These are phyloP conservation scores for Benincasa hispida DNA, from an alignment of 306 rosid species.

Conservation along the genomic window DNA sequence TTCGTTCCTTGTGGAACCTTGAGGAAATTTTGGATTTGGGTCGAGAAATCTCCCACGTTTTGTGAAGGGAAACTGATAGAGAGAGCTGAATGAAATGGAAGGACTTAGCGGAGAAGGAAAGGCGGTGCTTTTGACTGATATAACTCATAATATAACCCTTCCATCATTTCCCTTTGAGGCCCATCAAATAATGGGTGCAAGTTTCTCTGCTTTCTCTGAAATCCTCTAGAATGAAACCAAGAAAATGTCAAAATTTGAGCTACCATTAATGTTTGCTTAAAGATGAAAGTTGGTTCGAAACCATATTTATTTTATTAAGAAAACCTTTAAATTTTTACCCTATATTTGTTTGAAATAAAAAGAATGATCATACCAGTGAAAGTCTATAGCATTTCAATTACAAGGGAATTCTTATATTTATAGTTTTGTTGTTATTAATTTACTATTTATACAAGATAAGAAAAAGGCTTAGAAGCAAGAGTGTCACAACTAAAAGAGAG, in stretches of 20 bases:
- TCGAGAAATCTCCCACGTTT: not conserved
- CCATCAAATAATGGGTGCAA: not conserved
- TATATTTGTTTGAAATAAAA: not conserved
- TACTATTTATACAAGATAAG: not conserved
- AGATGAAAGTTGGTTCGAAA: no score
- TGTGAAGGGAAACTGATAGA: not conserved
- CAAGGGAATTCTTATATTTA: not conserved
- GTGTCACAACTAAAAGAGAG: not conserved
- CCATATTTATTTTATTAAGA: no score
- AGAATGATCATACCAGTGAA: not conserved
- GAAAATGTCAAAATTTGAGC: not conserved
- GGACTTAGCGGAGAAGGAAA: constrained; percentile 9
- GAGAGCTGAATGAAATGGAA: not conserved
- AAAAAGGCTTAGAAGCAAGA: not conserved
- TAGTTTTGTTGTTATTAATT: not conserved
- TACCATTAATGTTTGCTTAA: no score
- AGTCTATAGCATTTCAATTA: constrained; percentile 21
- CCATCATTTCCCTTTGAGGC: not conserved
- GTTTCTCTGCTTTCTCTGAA: not conserved
- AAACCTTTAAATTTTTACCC: not conserved
- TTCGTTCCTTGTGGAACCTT: not conserved
- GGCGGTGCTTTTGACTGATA: constrained; percentile 11
- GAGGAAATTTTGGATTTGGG: not conserved
- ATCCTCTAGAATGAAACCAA: not conserved
- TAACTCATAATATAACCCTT: not conserved